Base-by-base conservation (phyloP, 2,329 filamentous ascomycete genomes). In the Aspergillus flavus region DNA sequence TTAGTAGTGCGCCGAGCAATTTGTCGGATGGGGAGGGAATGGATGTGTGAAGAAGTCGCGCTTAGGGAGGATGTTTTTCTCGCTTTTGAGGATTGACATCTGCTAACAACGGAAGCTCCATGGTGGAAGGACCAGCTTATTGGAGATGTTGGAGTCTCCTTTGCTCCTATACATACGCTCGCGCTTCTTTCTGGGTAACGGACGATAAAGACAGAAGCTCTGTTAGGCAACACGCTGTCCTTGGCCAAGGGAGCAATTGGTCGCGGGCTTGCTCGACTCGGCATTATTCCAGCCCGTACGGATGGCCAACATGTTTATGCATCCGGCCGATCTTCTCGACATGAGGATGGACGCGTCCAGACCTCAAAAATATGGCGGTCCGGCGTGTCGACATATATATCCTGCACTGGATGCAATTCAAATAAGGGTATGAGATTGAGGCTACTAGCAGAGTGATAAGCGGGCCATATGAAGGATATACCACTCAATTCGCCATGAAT, bases 1-100 rank as follows among this genome's bases (percentile, higher is more conserved):
- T 80, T 32, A 80, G 78, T 66, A 80, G 78, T 59, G 75, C 73
- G 7, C 77, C 78, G 6, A 79, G 75, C 60, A 77, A 77, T 65
- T 60, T 80, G 11, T 79, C 78, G 2, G 76, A 78, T 32, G 73
- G 71, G 4, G 77, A 76, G 45, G 71, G 66, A 6, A 78, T 78
- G 75, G 76, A 76, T 32, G 75, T 72, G 62, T 78, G 75, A 71
- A 67, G 60, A 12, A 48, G 11, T 19, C 16, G 14, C 21, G 2
- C 10, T 19, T 14, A 6, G 1, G 23, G 21, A 41, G 11, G 45
- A 52, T 19, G 21, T n/a, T 30, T 23, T 46, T 19, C 21, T 23
- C n/a, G 5, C 39, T 36, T 14, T 36, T 5, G 6, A 41, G 39
- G 39, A n/a, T 36, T 21, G 4, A 19, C 11, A 6, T 54, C 32